Conservation (phyloP, 2,329 filamentous ascomycete genomes). For the Byssoonygena ceratinophila region DNA sequence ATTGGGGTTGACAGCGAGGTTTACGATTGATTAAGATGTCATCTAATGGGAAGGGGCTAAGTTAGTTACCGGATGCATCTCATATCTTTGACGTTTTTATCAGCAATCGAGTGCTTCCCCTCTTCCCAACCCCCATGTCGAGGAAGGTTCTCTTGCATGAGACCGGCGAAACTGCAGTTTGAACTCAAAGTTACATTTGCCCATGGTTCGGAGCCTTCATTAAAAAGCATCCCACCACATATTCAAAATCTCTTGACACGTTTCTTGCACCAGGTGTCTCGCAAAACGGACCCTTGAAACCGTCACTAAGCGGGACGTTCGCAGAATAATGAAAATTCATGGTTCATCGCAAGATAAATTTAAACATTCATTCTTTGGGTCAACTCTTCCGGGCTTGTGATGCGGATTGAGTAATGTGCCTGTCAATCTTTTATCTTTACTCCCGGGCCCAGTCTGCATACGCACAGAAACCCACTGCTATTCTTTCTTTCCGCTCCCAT, state of each 20-base stretch:
- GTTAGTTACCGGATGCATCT: background rate
- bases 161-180: conserved; percentile 4
- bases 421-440: background rate
- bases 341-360: background rate
- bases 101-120: no score
- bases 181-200: background rate
- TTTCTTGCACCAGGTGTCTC: conserved; percentile 5
- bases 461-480: background rate
- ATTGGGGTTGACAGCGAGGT: no score
- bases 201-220: background rate
- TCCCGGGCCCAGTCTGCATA: background rate
- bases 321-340: background rate
- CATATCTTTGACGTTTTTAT: background rate
- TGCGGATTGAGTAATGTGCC: background rate
- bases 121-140: background rate
- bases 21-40: no score
- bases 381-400: background rate
- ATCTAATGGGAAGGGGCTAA: no score
- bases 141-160: background rate
- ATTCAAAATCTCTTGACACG: background rate
- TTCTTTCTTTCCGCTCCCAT: background rate
- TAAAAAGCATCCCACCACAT: no score
- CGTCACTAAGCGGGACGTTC: background rate
- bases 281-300: conserved; percentile 2
- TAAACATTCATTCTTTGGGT: background rate